A percentile compares a stretch with the other conserved stretches of the same genome.
Conservation (phyloP, 208 protist genomes). For the Leishmania mexicana region DNA sequence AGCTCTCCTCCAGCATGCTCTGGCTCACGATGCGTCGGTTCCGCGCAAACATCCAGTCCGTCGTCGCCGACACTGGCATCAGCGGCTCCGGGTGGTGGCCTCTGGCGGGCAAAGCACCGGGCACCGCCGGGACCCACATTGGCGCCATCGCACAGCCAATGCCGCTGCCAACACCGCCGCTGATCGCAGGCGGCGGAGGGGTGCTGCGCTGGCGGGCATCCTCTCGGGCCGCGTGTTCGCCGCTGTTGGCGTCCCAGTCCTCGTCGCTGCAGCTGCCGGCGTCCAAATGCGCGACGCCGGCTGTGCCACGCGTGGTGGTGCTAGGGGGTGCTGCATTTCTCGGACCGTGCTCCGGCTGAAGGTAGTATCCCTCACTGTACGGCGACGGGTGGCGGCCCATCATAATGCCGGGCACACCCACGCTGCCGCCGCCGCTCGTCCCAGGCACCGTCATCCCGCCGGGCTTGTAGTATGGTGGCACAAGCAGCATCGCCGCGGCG, state of each 20-base stretch:
- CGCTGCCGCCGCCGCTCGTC: background rate
- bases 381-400: background rate
- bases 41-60: constrained; percentile 18
- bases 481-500: background rate
- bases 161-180: no score
- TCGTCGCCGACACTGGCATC: background rate
- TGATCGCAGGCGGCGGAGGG: background rate
- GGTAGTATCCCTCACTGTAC: constrained; percentile 21
- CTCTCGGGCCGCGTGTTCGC: background rate
- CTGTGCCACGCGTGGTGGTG: background rate
- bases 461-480: background rate
- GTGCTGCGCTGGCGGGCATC: background rate
- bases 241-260: background rate
- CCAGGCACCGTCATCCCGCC: background rate
- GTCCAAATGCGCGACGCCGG: background rate
- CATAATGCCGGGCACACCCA: background rate
- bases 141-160: background rate
- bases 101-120: no score
- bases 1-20: constrained; percentile 16
- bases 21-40: constrained; percentile 16
- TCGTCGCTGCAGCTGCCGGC: background rate
- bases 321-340: background rate
- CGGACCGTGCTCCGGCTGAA: background rate
- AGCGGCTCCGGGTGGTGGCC: constrained; percentile 1
- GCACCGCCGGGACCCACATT: background rate